Base-by-base conservation (phyloP, 306 rosid species). In the Abrus pulchellus region DNA sequence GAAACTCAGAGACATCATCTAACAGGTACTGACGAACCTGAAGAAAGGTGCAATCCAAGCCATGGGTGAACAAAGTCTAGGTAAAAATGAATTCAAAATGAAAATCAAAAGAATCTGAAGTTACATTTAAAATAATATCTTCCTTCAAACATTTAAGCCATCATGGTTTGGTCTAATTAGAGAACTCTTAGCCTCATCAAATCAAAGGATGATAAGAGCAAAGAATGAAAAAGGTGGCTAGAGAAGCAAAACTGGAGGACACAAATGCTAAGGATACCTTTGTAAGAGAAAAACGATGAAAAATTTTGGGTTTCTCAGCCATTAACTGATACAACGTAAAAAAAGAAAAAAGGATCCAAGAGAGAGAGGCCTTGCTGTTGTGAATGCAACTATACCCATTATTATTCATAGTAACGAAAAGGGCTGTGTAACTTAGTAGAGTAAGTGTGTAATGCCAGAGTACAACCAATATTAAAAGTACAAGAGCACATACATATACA, bases 1-100 rank as follows among this genome's bases (percentile, higher is more conserved):
- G 62, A 81, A 95, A 95, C 76, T 90, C 87, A 71, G 95, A 91
- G 77, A 95, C 91, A 11, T 95, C 99, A 83, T 95, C 99, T 85
- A 93, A 76, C 38, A 95, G 79, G 90, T 83, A 95, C 53, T 91
- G 97, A 83, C 74, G 97, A 90, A 93, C 98, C 99, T 95, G 89
- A 85, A 82, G 68, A 56, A 60, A 85, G 59, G 85, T 59, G 74
- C 47, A 75, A 81, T 82, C 49, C 62, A 81, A 77, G 80, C 48
- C 49, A 74, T 36, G 30, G 74, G 8, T 56, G 68, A 77, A 69
- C 55, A 71, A 81, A 75, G 62, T 50, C 14, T 56, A 40, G n/a
- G 8, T 53, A 57, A 47, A 62, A 52, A 61, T 59, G 45, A 76
- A 68, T 5, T 56, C 32, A 10, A 45, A 10, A 11, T 38, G 38